Evolutionary conservation across 2,329 filamentous ascomycete genomes (phyloP).

Genomic region (Ceratocystis eucalypticola): DNA sequence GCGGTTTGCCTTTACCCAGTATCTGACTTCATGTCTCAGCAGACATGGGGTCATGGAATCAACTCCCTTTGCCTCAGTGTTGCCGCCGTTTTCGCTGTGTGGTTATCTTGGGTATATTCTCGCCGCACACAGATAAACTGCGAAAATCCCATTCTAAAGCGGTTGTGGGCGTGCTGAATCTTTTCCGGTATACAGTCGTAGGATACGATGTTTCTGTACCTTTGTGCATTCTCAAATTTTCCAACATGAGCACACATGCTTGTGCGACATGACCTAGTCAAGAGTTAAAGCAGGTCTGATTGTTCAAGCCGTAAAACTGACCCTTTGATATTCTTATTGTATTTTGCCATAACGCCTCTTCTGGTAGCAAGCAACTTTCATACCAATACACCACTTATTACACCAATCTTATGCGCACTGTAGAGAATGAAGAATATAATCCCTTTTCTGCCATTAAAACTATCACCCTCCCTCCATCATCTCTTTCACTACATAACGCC

Average conservation of each 20-base stretch:
- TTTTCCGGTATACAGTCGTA: no score
- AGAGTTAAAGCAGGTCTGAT: neutral
- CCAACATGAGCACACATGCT: neutral
- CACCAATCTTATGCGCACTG: neutral
- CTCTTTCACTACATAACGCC: neutral
- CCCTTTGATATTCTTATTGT: neutral
- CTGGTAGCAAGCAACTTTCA: neutral
- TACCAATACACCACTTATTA: neutral
- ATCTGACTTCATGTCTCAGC: slow-evolving; percentile 3
- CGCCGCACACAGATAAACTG: neutral
- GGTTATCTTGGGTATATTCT: neutral
- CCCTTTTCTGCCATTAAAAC: neutral
- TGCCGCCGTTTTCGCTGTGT: slow-evolving; percentile 27
- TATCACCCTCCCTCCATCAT: neutral
- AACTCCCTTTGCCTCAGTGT: slow-evolving; percentile 47
- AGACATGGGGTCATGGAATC: slow-evolving; percentile 37
- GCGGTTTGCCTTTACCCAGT: slow-evolving; percentile 48
- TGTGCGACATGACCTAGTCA: neutral
- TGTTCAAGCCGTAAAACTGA: neutral
- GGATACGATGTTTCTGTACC: neutral
- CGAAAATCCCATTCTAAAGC: neutral
- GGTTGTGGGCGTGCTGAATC: neutral
- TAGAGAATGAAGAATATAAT: neutral
- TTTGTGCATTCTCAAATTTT: neutral
- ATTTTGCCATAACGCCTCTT: neutral